A percentile compares a stretch with the other conserved stretches of the same genome.
Conservation (phyloP, 1,284 basidiomycete genomes). For the Agaricales sp. region DNA sequence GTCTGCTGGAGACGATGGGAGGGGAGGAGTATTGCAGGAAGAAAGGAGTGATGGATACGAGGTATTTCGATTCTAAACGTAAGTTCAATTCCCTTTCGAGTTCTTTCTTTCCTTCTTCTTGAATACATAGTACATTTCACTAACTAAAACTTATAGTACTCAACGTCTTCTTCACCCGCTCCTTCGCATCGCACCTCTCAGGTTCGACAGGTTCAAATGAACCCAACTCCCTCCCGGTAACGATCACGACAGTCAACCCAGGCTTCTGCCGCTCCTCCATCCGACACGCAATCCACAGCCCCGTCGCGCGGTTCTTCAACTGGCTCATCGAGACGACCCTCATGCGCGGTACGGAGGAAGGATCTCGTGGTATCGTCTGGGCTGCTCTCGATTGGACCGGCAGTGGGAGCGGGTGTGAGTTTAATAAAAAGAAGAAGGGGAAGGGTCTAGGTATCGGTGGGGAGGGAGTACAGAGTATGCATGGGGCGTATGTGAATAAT, state of each 20-base stretch:
- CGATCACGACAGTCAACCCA: conserved; percentile 24
- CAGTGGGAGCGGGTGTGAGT: too few relatives aligned
- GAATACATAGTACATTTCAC: neutral
- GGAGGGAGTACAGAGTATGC: neutral
- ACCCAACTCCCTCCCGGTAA: conserved; percentile 15
- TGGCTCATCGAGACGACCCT: neutral
- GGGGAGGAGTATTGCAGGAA: conserved; percentile 17
- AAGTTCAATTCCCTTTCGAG: conserved; percentile 7
- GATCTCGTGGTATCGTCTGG: neutral
- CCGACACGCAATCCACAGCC: neutral
- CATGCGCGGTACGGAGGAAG: neutral
- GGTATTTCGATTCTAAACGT: conserved; percentile 27
- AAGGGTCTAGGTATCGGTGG: too few relatives aligned
- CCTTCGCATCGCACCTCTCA: conserved; percentile 21
- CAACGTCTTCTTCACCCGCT: conserved; percentile 20
- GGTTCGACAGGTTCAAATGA: too few relatives aligned
- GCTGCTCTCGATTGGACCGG: neutral
- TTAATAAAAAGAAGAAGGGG: too few relatives aligned
- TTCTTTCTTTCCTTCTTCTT: neutral
- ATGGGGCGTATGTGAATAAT: neutral
- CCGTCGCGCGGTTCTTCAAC: neutral
- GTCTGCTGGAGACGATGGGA: conserved; percentile 21
- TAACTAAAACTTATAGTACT: conserved; percentile 15
- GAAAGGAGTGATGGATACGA: conserved; percentile 11
- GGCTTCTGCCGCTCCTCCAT: conserved; percentile 22